Conservation (phyloP, 2,329 filamentous ascomycete species). For the Cadophora gregata region DNA sequence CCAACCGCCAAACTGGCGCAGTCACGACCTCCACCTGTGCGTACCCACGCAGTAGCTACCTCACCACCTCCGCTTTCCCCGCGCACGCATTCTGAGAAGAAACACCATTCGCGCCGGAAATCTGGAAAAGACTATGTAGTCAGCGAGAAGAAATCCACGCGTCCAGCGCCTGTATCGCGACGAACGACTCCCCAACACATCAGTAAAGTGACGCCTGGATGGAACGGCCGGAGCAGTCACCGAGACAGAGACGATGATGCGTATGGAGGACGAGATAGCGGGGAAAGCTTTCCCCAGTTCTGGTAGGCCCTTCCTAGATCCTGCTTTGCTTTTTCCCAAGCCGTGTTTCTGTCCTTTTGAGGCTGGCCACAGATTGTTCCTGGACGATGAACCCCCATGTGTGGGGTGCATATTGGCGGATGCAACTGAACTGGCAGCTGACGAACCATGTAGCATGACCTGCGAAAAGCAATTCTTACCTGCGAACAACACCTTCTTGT, state of each 20-base stretch:
- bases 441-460: conserved; percentile 58
- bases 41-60: conserved; percentile 29
- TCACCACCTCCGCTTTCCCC: conserved; percentile 37
- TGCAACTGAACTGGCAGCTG: conserved; percentile 29
- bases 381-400: background rate
- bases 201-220: conserved; percentile 25
- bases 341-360: conserved; percentile 4
- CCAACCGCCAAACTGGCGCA: conserved; percentile 38
- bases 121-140: conserved; percentile 38
- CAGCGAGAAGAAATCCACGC: conserved; percentile 34
- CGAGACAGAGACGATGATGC: conserved; percentile 36
- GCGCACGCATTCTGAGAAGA: conserved; percentile 33
- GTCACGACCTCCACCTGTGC: conserved; percentile 38
- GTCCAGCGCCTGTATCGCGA: conserved; percentile 34
- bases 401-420: conserved; percentile 8
- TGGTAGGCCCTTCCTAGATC: conserved; percentile 56
- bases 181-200: conserved; percentile 36
- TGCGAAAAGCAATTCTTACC: conserved; percentile 71
- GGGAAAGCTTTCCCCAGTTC: conserved; percentile 69
- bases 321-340: conserved; percentile 21
- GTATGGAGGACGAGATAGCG: conserved; percentile 50
- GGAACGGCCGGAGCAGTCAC: conserved; percentile 18
- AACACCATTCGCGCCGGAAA: conserved; percentile 36
- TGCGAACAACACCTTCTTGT: conserved; percentile 61
- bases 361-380: conserved; percentile 1